These are phyloP conservation scores for Aquanectria penicillioides DNA, from an alignment of 2,329 filamentous ascomycete species.

Conservation along the genomic window DNA sequence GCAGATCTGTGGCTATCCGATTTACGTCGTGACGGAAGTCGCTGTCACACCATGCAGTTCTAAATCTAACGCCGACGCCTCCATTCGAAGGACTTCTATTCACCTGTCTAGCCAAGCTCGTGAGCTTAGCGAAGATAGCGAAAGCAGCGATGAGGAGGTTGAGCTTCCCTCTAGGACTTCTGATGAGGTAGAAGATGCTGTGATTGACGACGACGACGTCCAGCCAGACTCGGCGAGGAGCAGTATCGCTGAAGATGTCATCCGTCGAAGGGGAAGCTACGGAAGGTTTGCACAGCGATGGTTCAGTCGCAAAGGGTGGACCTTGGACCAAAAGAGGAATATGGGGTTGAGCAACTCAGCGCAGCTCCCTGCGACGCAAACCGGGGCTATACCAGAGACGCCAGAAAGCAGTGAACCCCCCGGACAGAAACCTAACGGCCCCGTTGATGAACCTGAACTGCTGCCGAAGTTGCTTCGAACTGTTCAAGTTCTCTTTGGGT, in stretches of 20 bases:
- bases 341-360: slow-evolving; percentile 70
- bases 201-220: slow-evolving; percentile 46
- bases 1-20: slow-evolving; percentile 80
- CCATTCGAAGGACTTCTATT: slow-evolving; percentile 70
- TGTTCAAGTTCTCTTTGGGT: slow-evolving; percentile 84
- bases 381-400: slow-evolving; percentile 23
- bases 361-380: slow-evolving; percentile 28
- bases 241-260: slow-evolving; percentile 89
- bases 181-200: slow-evolving; percentile 58
- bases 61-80: slow-evolving; percentile 75
- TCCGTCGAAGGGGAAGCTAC: slow-evolving; percentile 83
- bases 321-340: slow-evolving; percentile 73
- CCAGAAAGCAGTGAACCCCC: slow-evolving; percentile 47
- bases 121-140: slow-evolving; percentile 54
- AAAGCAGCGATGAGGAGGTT: slow-evolving; percentile 60
- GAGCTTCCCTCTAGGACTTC: slow-evolving; percentile 46
- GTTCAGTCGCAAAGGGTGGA: slow-evolving; percentile 90
- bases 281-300: slow-evolving; percentile 90
- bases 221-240: slow-evolving; percentile 53
- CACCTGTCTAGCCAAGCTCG: slow-evolving; percentile 52
- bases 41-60: slow-evolving; percentile 89
- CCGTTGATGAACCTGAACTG: slow-evolving; percentile 56
- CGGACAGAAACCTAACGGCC: slow-evolving; percentile 49
- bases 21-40: slow-evolving; percentile 90
- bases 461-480: slow-evolving; percentile 87